A percentile compares a stretch with the other conserved stretches of the same genome.
These are phyloP conservation scores for Anethum foeniculum DNA, from an alignment of 140 eudicot species.

Conservation along the genomic window DNA sequence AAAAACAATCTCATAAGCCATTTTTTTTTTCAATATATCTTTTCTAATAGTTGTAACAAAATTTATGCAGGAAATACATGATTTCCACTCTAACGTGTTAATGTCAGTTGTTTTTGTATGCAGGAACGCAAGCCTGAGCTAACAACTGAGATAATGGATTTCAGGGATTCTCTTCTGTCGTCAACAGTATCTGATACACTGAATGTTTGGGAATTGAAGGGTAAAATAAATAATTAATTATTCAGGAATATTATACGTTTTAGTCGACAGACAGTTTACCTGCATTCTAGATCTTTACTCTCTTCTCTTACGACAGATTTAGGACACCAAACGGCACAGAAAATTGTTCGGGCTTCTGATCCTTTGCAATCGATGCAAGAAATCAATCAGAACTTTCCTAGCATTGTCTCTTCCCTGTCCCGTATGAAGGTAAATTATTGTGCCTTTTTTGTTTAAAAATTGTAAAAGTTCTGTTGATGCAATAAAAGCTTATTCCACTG, in stretches of 20 bases:
- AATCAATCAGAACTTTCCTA: conserved; percentile 88
- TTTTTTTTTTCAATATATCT: not conserved
- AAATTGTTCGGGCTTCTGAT: conserved; percentile 92
- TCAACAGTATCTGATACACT: conserved; percentile 89
- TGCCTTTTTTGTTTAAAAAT: not conserved
- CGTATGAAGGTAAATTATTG: conserved; percentile 69
- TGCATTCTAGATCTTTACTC: conserved; percentile 14
- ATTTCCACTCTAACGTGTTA: not conserved
- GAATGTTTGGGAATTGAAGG: conserved; percentile 96
- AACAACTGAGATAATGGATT: conserved; percentile 85
- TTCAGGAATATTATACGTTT: not conserved
- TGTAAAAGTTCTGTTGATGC: not conserved
- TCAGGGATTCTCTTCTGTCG: conserved; percentile 86
- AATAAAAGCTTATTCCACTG: not conserved
- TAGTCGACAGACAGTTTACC: not conserved
- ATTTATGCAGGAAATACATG: not conserved
- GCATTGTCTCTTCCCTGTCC: conserved; percentile 90
- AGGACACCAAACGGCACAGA: conserved; percentile 97
- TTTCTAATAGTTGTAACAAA: not conserved
- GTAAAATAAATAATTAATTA: conserved; percentile 23
- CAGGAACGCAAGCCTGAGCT: conserved; percentile 96
- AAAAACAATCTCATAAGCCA: not conserved
- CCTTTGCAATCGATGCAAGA: conserved; percentile 99
- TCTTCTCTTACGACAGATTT: conserved; percentile 48
- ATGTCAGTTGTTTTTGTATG: conserved; percentile 16